Evolutionary conservation across 257 asterid species (phyloP), one percentile per base, ranked within the genome.

Genomic region (Pogostemon cablin): DNA sequence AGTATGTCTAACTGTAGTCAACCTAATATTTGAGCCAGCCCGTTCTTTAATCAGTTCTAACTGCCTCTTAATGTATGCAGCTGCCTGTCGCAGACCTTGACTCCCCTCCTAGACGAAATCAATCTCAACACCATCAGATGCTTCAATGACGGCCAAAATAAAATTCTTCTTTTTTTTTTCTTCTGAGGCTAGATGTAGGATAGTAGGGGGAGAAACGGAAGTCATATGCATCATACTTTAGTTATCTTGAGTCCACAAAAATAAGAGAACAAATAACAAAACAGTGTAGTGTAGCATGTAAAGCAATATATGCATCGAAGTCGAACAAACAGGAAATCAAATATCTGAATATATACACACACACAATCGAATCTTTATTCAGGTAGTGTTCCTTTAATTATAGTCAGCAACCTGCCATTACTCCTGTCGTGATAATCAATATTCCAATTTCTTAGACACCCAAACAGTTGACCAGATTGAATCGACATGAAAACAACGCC

Each of bases 71-170:
- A 95, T 95, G 79, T 95, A 95, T 6, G 56, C 68, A 9, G 95
- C 99, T 3, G 96, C 98, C 83, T 86, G 85, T 77, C 80, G 81
- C 80, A 95, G 70, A 68, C 99, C 98, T 70, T 83, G 93, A 74
- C 79, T 84, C 74, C 99, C 99, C 84, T 84, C 98, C 98, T 95
- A 75, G 75, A 77, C 2, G 63, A 20, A 69, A 72, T 68, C 72
- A 34, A 68, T 38, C 53, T 69, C 44, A 49, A 65, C 47, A 62
- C 54, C 61, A 52, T 68, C 57, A 66, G 58, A 75, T 35, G 38
- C 38, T 55, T 68, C 54, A 39, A 64, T 58, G 46, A 48, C 32
- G 32, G 32, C 32, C 32, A 25, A 25, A 25, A 25, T 25, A 25
- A 25, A 25, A 25, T 25, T 25, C 32, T 20, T 20, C 25, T 25